Evolutionary conservation across 768 basidiomycete genomes (phyloP), one percentile per base, ranked within the genome.

Genomic region (Auricularia sp.): DNA sequence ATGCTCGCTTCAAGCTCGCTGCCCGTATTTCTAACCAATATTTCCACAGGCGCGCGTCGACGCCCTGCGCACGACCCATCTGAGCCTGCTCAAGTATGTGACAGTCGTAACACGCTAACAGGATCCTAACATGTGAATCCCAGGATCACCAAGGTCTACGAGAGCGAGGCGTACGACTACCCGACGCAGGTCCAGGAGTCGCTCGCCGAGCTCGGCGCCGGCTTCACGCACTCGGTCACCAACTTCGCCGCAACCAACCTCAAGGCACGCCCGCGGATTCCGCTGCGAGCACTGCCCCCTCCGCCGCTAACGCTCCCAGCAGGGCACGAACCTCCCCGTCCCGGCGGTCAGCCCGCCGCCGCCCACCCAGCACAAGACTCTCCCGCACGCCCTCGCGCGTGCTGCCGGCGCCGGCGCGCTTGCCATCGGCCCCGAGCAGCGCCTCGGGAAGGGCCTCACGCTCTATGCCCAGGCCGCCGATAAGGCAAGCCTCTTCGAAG

Each of bases 301-400:
- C 13, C 39, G 44, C 62, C 34, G 58, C 21, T 63, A 47, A 47
- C 56, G 18, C 16, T 59, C 33, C n/a, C 1, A 7, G 39, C 35
- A 74, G 77, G 92, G 91, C 62, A 94, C 93, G 44, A 89, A 88
- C 73, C 82, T 95, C 47, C 92, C 94, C 56, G 80, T 84, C 2
- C 91, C 92, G 18, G 76, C 83, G 3, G 84, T 87, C 21, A 71
- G 84, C 54, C 75, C 85, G 0, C 79, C 84, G 1, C 81, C 84
- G 29, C 76, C 79, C 2, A 72, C 78, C 34, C 88, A 88, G 70
- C 94, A 94, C 80, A 98, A 98, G 85, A 98, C 97, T 0, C 88
- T 98, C 63, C 92, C 97, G 0, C 97, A 98, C 70, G 96, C 97
- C 0, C 84, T 98, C 63, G 82, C 87, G 21, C 89, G 97, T 62